Evolutionary conservation across 495 filamentous ascomycete species (phyloP), one percentile per base, ranked within the genome.

Genomic region (Aspergillus avenaceus): DNA sequence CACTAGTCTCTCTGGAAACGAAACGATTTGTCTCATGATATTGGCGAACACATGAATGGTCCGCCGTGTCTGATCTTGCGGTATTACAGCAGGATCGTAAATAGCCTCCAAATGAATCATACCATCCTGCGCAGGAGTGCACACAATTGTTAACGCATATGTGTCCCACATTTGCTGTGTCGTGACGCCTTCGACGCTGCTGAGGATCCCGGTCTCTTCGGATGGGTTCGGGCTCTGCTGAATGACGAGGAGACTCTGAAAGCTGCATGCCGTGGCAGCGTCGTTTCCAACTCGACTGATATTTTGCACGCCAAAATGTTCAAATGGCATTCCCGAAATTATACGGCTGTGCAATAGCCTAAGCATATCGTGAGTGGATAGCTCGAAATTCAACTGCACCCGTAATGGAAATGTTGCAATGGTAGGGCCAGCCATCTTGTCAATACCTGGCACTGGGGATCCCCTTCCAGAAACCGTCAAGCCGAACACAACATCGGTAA

Each of bases 251-350:
- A 78, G 50, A 49, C 65, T 79, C 44, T 77, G 69, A 50, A 84
- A 72, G 31, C 78, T 69, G 47, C 78, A 82, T 2, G 80, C 82
- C 28, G 66, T 58, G 28, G 67, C 61, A 1, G 78, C 70, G 23
- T 84, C 81, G 0, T 60, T 29, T 25, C 71, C 74, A n/a, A 81
- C 56, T 6, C 60, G 55, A 34, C 70, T 63, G 41, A 87, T 86
- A 38, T 81, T 68, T 58, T 75, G 71, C 3, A 80, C 49, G 7
- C 76, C 76, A 19, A 59, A 41, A 19, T 78, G 74, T 46, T 78
- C 66, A 46, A 63, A 68, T 6, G 66, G 59, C 8, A 70, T 64
- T 50, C 74, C 62, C n/a, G 56, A 53, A 12, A 48, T 50, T 9
- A 49, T 48, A 49, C 63, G 58, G 8, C 41, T 31, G 27, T 77